A percentile compares a stretch with the other conserved stretches of the same genome.
Conservation (phyloP, 2,329 filamentous ascomycete genomes). For the Knufia petricola region DNA sequence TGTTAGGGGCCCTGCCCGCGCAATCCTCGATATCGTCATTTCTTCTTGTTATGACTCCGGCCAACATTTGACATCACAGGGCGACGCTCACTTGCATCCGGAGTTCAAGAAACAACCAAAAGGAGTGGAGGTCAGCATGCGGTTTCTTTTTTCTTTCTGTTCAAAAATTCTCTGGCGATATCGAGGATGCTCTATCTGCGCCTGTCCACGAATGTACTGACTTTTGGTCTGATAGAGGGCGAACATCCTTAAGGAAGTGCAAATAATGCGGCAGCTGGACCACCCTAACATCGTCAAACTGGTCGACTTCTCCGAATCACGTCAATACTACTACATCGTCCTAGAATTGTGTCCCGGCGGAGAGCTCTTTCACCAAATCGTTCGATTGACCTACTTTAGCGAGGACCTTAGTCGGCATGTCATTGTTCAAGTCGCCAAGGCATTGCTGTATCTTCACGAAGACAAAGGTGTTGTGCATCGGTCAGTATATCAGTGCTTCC, state of each 20-base stretch:
- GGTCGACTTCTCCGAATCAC: slow-evolving; percentile 85
- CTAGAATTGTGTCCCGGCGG: slow-evolving; percentile 90
- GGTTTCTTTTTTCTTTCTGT: slow-evolving; percentile 29
- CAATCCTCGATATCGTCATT: slow-evolving; percentile 19
- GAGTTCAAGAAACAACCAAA: slow-evolving; percentile 92
- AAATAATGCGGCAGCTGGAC: slow-evolving; percentile 95
- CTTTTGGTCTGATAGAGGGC: slow-evolving; percentile 55
- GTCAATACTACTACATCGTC: slow-evolving; percentile 95
- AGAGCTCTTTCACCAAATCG: slow-evolving; percentile 97
- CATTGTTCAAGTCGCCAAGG: slow-evolving; percentile 89
- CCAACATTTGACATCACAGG: slow-evolving; percentile 55
- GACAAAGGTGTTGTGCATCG: slow-evolving; percentile 93
- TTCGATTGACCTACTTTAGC: slow-evolving; percentile 95
- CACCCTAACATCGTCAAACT: slow-evolving; percentile 94
- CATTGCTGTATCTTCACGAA: slow-evolving; percentile 87
- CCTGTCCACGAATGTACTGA: slow-evolving; percentile 24
- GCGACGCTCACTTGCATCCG: slow-evolving; percentile 85
- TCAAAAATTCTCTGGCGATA: slow-evolving; percentile 22
- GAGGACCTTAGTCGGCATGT: slow-evolving; percentile 91
- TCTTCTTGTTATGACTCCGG: slow-evolving; percentile 28
- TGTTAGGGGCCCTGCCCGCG: slow-evolving; percentile 23
- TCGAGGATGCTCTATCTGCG: slow-evolving; percentile 11
- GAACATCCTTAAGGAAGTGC: slow-evolving; percentile 96
- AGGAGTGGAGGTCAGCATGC: slow-evolving; percentile 82
- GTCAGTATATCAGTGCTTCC: slow-evolving; percentile 57